Base-by-base conservation (phyloP, 2,329 filamentous ascomycete genomes). In the Cyphellophora europaea region DNA sequence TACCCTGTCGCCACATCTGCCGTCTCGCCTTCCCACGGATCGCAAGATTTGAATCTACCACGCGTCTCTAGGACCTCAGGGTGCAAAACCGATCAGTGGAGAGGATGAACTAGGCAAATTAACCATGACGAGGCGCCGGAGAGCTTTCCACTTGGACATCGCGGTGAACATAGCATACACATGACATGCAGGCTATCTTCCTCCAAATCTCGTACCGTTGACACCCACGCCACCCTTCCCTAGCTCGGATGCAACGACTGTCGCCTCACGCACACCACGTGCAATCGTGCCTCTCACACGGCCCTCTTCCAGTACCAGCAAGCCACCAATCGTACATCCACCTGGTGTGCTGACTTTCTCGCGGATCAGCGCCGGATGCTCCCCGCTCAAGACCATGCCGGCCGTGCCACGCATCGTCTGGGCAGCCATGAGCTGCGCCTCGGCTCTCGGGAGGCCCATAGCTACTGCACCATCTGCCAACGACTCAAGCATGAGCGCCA, bases 281-380 rank as follows among this genome's bases (percentile, higher is more conserved):
- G 75, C 67, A 45, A 85, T 72, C n/a, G 79, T 69, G 15, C 79
- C 78, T 21, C 74, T 67, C 28, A 85, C 85, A n/a, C 72, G 76
- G 5, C 80, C 75, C 51, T 96, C 89, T 57, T 96, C 91, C 21
- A 79, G 54, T 14, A 74, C 72, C 53, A 76, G 57, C 42, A 79
- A 49, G 0, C 75, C 75, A 2, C 70, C 73, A 48, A 77, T 75
- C 6, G 75, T 79, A 51, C 74, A 79, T 1, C 75, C 74, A 21
- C 73, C 74, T 0, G 75, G 74, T 4, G 73, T 76, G 8, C 65
- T 67, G 1, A 77, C 72, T 55, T 77, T 75, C 41, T 79, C 75
- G 44, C 67, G 62, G 27, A 79, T 52, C 23, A 75, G 52, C 6
- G 72, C 72, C 2, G 74, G 74, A 53, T 77, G 73, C 52, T 77